Evolutionary conservation across 495 filamentous ascomycete genomes (phyloP), one percentile per base, ranked within the genome.

Genomic region (Geoglossum glabrum): DNA sequence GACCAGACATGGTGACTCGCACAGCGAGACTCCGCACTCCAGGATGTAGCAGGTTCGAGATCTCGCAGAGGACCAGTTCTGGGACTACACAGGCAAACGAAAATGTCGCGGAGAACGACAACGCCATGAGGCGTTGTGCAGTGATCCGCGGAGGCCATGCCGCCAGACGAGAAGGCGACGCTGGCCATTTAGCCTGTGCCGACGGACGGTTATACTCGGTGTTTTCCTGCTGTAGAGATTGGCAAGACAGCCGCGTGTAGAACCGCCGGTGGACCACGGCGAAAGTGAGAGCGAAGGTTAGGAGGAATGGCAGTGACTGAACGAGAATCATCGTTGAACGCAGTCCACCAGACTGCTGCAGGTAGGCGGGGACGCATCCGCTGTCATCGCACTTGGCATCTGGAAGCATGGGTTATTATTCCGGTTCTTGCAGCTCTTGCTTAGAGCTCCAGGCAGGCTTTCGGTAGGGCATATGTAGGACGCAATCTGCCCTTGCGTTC

Each of bases 1-100:
- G 68, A 23, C 76, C 73, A 4, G 77, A 74, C 31, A 90, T 73
- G 1, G 80, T 83, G n/a, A 80, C 64, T 59, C 77, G 74, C 61
- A 89, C 69, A 34, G 79, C 83, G 21, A 79, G 61, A 5, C 70
- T 71, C 25, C 86, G 73, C 27, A 82, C 83, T 23, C 71, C 68
- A 25, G 78, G 72, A 60, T 82, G 74, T 34, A 87, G 19, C 7
- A 79, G 73, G 60, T 84, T 83, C n/a, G 81, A 79, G 54, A 92
- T 84, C 66, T 92, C 86, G 60, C 84, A 85, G 15, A 90, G 69
- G 23, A 92, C 81, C 51, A 90, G 65, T 67, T 87, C 83, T 15
- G 77, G 84, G 15, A 92, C 72, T 15, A 89, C 84, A 17, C 80
- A 74, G 0, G 85, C 78, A 33, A 89, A 74, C 23, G 80, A 86